Evolutionary conservation across 2,329 filamentous ascomycete genomes (phyloP).

Genomic region (Fusarium compactum): DNA sequence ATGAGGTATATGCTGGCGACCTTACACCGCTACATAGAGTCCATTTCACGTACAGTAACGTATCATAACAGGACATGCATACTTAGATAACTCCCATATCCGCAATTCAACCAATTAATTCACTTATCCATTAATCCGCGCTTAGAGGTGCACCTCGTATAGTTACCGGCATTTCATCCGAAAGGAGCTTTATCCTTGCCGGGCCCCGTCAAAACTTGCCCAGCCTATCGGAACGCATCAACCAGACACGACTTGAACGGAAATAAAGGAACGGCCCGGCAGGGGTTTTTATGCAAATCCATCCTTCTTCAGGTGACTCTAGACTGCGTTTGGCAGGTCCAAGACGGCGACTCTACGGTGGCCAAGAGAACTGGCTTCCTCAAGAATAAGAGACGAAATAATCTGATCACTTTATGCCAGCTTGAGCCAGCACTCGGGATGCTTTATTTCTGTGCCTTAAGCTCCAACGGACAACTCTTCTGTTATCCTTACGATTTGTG

Average conservation of each 20-base stretch:
- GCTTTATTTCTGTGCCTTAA: neutral
- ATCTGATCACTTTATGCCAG: rapidly evolving
- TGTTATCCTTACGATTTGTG: neutral
- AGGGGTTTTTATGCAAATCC: neutral
- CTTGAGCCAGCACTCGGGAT: rapidly evolving
- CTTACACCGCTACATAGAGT: neutral
- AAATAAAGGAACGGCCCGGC: neutral
- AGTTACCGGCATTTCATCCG: neutral
- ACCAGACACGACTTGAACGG: neutral
- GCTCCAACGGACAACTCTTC: neutral
- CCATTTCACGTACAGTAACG: neutral
- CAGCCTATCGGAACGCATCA: neutral
- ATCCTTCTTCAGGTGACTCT: conserved; percentile 2
- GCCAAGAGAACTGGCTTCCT: too few species aligned
- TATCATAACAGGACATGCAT: neutral
- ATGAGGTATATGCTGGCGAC: too few species aligned
- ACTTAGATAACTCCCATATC: neutral
- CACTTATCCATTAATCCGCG: neutral
- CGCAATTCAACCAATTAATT: neutral
- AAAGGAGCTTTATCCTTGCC: neutral
- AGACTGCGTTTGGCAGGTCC: conserved; percentile 13
- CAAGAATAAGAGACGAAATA: neutral
- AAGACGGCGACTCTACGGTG: too few species aligned
- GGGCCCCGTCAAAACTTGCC: neutral
- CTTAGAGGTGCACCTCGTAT: neutral